Evolutionary conservation across 2,329 filamentous ascomycete genomes (phyloP).

Genomic region (Diplodia mutila): DNA sequence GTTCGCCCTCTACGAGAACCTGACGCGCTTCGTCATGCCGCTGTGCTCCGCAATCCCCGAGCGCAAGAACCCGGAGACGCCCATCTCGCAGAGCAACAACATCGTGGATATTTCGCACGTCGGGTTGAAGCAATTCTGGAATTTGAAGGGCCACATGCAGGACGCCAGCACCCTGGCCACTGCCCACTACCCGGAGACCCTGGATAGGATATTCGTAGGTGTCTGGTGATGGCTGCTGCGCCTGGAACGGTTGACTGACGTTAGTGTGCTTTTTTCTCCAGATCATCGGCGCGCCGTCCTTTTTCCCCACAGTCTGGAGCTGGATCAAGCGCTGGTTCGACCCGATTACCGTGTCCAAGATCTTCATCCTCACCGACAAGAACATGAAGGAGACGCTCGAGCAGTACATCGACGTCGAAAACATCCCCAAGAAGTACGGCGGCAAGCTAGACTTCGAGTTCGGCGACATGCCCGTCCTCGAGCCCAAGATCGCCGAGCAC

Average conservation of each 20-base stretch:
- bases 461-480: constrained; percentile 74
- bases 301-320: constrained; percentile 92
- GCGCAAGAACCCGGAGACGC: constrained; percentile 74
- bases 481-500: constrained; percentile 53
- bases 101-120: constrained; percentile 92
- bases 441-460: constrained; percentile 83
- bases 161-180: constrained; percentile 85
- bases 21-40: constrained; percentile 84
- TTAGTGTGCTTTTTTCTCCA: constrained; percentile 33
- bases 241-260: not conserved
- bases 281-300: constrained; percentile 86
- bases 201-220: constrained; percentile 75
- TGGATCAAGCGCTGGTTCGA: constrained; percentile 94
- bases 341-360: constrained; percentile 87
- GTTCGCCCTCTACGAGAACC: constrained; percentile 91
- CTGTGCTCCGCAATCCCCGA: constrained; percentile 76
- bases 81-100: constrained; percentile 89
- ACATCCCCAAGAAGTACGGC: constrained; percentile 89
- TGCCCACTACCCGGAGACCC: constrained; percentile 91
- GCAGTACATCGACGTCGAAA: constrained; percentile 77
- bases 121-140: constrained; percentile 93
- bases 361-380: constrained; percentile 78
- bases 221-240: not conserved
- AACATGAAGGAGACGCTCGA: constrained; percentile 79
- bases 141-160: constrained; percentile 91